Conservation (phyloP, 1,284 basidiomycete species). For the Vanrija humicola region DNA sequence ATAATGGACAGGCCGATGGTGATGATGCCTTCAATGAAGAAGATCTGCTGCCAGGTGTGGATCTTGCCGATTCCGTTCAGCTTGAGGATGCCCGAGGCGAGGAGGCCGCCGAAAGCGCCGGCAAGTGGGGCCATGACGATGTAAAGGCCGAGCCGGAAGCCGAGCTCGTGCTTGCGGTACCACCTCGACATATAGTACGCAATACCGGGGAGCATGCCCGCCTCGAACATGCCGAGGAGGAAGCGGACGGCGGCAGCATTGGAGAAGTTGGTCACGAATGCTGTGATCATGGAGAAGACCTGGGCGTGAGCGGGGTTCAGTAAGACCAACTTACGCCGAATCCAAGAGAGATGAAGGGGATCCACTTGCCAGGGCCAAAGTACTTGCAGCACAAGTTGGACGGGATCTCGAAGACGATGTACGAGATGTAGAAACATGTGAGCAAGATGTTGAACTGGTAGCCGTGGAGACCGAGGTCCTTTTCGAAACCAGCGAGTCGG, state of each 20-base stretch:
- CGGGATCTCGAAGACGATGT: conserved; percentile 24
- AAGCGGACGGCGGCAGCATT: conserved; percentile 31
- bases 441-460: neutral
- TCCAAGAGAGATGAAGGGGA: conserved; percentile 16
- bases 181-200: conserved; percentile 21
- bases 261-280: conserved; percentile 25
- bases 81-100: conserved; percentile 17
- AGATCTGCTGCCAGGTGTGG: conserved; percentile 17
- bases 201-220: conserved; percentile 23
- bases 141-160: conserved; percentile 19
- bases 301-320: neutral
- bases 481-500: conserved; percentile 4
- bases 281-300: conserved; percentile 17
- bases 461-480: neutral
- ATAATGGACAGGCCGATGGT: conserved; percentile 16
- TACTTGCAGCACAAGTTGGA: conserved; percentile 18
- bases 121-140: conserved; percentile 16
- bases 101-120: conserved; percentile 18
- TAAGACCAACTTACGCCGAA: conserved; percentile 8
- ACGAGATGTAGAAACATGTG: conserved; percentile 35
- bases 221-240: conserved; percentile 26
- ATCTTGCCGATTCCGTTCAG: conserved; percentile 8
- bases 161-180: conserved; percentile 20
- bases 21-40: conserved; percentile 18
- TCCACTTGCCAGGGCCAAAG: conserved; percentile 13